Evolutionary conservation across 2,329 filamentous ascomycete species (phyloP).

Genomic region (Rutstroemia sydowiana): DNA sequence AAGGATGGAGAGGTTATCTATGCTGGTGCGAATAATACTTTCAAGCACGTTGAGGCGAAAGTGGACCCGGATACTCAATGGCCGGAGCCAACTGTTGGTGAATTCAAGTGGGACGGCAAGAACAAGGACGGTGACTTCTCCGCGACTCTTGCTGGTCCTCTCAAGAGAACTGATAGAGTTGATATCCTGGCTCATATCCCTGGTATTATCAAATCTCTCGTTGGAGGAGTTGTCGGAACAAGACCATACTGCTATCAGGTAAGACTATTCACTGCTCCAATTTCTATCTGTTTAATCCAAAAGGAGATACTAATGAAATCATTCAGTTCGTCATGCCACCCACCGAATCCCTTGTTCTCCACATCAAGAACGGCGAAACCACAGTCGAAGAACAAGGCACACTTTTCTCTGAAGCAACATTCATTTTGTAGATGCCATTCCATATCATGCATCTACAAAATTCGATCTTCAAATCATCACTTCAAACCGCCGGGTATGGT

Average conservation of each 20-base stretch:
- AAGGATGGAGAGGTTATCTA: constrained; percentile 75
- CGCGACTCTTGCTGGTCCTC: constrained; percentile 59
- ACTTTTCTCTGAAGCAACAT: constrained; percentile 85
- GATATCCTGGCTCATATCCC: constrained; percentile 97
- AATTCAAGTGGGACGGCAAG: constrained; percentile 71
- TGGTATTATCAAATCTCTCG: constrained; percentile 89
- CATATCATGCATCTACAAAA: neutral
- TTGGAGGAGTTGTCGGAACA: constrained; percentile 82
- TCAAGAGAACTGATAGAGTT: constrained; percentile 72
- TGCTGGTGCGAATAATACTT: constrained; percentile 59
- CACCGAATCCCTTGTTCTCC: constrained; percentile 58
- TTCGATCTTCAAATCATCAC: neutral
- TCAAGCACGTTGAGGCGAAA: constrained; percentile 62
- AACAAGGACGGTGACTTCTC: constrained; percentile 69
- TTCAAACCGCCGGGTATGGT: neutral
- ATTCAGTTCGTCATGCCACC: constrained; percentile 59
- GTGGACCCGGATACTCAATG: constrained; percentile 75
- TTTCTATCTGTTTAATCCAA: neutral
- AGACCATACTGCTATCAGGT: constrained; percentile 98
- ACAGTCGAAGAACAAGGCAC: constrained; percentile 67
- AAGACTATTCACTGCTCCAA: constrained; percentile 25
- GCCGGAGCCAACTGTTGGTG: constrained; percentile 73
- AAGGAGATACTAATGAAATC: constrained; percentile 6
- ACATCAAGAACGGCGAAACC: constrained; percentile 77
- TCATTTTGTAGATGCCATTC: constrained; percentile 58